Evolutionary conservation across 2,329 filamentous ascomycete genomes (phyloP).

Genomic region (Byssothecium circinans): DNA sequence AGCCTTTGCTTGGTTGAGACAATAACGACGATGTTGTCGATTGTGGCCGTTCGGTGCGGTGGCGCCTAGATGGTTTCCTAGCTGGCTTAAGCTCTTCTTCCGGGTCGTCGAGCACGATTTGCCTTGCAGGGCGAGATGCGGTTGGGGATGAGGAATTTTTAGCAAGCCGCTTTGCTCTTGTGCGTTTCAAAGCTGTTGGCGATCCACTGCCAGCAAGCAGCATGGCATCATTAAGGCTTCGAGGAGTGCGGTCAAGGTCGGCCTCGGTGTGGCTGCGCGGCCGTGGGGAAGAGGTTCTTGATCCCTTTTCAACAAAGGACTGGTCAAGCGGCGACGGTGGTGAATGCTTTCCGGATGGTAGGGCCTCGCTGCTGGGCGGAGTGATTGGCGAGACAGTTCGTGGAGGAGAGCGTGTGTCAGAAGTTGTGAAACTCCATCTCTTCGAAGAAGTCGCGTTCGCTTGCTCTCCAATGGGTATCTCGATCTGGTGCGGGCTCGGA

Average conservation of each 20-base stretch:
- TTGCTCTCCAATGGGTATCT: conserved; percentile 64
- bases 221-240: conserved; percentile 42
- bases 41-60: conserved; percentile 21
- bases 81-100: conserved; percentile 27
- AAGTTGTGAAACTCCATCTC: conserved; percentile 46
- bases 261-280: conserved; percentile 15
- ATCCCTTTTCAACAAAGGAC: conserved; percentile 1
- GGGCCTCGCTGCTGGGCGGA: conserved; percentile 41
- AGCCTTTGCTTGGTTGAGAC: conserved; percentile 43
- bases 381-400: conserved; percentile 39
- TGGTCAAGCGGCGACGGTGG: conserved; percentile 20
- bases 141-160: conserved; percentile 31
- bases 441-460: conserved; percentile 49
- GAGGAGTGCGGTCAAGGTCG: conserved; percentile 35
- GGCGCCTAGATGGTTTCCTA: conserved; percentile 37
- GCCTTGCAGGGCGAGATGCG: conserved; percentile 34
- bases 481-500: conserved; percentile 57
- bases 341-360: conserved; percentile 15
- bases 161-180: conserved; percentile 44
- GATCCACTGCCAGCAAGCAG: conserved; percentile 33
- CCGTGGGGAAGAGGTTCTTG: conserved; percentile 8
- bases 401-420: conserved; percentile 31
- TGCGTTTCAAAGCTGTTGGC: conserved; percentile 38
- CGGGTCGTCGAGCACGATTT: conserved; percentile 41
- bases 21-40: conserved; percentile 26